phyloP scores from a whole-genome alignment of 1,139 yeast species.

The Saccharomycopsis hybrid region DNA sequence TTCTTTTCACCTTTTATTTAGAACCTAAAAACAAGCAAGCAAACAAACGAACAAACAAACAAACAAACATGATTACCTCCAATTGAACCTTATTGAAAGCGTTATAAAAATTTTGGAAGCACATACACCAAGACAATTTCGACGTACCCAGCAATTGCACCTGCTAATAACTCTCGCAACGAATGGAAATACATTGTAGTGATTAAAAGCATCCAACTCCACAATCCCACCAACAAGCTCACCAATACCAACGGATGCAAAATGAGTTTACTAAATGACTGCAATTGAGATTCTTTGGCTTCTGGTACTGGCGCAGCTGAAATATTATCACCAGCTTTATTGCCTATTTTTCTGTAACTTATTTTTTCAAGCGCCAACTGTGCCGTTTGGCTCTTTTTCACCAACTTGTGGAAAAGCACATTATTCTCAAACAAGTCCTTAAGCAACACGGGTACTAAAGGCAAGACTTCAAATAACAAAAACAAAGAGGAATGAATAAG shows the following conservation, averaged over 20 bases:
- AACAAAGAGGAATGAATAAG: constrained; percentile 67
- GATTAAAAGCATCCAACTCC: constrained; percentile 87
- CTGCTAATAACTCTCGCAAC: constrained; percentile 62
- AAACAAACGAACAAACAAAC: too few species aligned
- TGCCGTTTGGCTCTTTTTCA: constrained; percentile 14
- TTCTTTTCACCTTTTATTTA: too few species aligned
- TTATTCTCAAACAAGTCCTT: constrained; percentile 18
- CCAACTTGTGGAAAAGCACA: constrained; percentile 21
- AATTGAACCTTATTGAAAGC: too few species aligned
- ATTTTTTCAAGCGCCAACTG: constrained; percentile 12
- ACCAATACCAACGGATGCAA: constrained; percentile 41
- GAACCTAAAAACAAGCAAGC: too few species aligned
- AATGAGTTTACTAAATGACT: constrained; percentile 23
- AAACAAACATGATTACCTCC: too few species aligned
- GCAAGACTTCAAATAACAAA: constrained; percentile 54
- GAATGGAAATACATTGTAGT: constrained; percentile 86
- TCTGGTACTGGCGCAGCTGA: constrained; percentile 20
- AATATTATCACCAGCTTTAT: not conserved
- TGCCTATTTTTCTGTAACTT: not conserved
- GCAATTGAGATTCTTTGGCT: constrained; percentile 7
- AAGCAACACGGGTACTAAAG: constrained; percentile 2
- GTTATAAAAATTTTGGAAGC: constrained; percentile 26
- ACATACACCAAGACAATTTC: constrained; percentile 38
- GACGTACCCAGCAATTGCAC: constrained; percentile 53
- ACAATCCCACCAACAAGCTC: constrained; percentile 42